Conservation (phyloP, 805 yeast genomes). For the Candida sphagnicola region DNA sequence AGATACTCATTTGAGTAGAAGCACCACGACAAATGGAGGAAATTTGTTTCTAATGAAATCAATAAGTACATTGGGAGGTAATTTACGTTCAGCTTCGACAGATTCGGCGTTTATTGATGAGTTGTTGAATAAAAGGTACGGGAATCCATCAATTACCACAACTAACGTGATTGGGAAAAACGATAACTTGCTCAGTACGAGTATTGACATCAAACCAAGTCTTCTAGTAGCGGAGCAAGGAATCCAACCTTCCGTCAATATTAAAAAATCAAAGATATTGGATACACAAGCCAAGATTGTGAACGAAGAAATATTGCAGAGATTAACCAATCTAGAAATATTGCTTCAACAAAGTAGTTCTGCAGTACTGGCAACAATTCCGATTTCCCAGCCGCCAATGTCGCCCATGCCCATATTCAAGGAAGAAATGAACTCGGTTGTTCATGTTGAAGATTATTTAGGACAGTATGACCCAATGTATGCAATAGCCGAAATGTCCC, state of each 20-base stretch:
- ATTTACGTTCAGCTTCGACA: constrained; percentile 35
- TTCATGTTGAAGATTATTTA: constrained; percentile 3
- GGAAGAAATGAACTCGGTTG: constrained; percentile 2
- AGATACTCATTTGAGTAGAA: background rate
- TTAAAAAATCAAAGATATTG: too few species aligned
- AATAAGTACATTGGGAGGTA: constrained; percentile 28
- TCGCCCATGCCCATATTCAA: background rate
- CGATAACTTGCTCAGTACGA: constrained; percentile 3
- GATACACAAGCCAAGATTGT: background rate
- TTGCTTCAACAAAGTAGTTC: background rate
- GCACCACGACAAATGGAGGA: constrained; percentile 2
- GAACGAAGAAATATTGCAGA: constrained; percentile 3
- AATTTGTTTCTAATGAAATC: constrained; percentile 25
- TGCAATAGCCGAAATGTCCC: constrained; percentile 18
- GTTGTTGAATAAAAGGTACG: constrained; percentile 24
- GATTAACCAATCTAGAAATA: constrained; percentile 2
- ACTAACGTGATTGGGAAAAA: constrained; percentile 3
- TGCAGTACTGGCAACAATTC: background rate
- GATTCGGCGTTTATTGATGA: constrained; percentile 36
- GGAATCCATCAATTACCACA: constrained; percentile 6
- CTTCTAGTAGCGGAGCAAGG: too few species aligned
- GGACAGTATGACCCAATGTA: constrained; percentile 10
- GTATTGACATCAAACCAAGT: background rate
- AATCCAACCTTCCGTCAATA: too few species aligned
- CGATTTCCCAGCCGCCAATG: background rate